Base-by-base conservation (phyloP, 106 monocot species). In the Phalaenopsis equestris region DNA sequence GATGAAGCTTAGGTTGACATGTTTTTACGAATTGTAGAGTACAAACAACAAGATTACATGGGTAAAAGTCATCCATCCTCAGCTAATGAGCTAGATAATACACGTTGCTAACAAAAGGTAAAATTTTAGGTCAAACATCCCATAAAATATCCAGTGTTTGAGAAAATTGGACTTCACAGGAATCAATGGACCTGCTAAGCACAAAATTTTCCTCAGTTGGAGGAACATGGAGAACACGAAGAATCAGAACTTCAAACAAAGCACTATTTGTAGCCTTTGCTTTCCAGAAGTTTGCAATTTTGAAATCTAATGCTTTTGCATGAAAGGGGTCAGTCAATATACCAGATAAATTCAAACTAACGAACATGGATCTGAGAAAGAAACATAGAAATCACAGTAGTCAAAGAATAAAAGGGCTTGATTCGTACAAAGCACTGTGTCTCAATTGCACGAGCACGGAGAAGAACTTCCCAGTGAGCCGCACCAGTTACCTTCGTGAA, bases 391-490 rank as follows among this genome's bases (percentile, higher is more conserved):
- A 70, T 70, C 70, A 37, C 14, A 15, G 42, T 43, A 6, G 43
- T 19, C 19, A 42, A n/a, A n/a, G 19, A 18, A 17, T 43, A 43
- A 18, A 1, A 15, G n/a, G 70, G 14, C 67, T 6, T 3, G 72
- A 10, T 18, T 11, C 74, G 11, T 92, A 96, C 96, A 86, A 94
- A 96, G 79, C 94, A 96, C 79, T 96, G 96, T 2, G 94, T 96
- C 82, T 96, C 96, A 74, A 94, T 96, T 78, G 96, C 96, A 9
- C 96, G 91, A 76, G 94, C 87, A 74, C 96, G 91, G 48, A 96
- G 92, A 84, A 96, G 89, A 84, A 96, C 85, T 77, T 96, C 96
- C 96, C 96, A 96, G 52, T 94, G 96, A 67, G 96, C 96, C 82
- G 90, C 86, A 49, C 96, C 96, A 55, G 94, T 96, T 77, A 92